Evolutionary conservation across 1,284 basidiomycete species (phyloP).

Genomic region (Puccinia coronata): DNA sequence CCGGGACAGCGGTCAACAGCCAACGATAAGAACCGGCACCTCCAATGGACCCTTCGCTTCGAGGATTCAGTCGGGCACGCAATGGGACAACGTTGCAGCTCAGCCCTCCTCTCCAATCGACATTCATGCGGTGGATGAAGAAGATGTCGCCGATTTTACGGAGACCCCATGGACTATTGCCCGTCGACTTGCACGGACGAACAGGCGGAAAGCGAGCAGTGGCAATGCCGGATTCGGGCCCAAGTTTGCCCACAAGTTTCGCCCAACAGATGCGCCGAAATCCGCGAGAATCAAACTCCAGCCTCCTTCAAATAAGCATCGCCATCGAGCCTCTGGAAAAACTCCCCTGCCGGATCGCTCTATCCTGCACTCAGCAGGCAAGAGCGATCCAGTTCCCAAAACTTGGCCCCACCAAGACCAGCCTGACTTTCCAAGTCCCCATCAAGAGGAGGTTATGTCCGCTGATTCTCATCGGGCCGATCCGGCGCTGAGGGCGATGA

Average conservation of each 20-base stretch:
- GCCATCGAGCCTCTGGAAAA: neutral
- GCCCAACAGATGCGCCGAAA: slow-evolving; percentile 10
- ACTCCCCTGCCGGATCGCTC: neutral
- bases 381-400: neutral
- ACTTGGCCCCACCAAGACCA: neutral
- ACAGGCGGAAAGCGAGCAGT: slow-evolving; percentile 24
- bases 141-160: neutral
- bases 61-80: neutral
- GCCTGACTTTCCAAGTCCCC: neutral
- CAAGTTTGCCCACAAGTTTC: slow-evolving; percentile 9
- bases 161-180: slow-evolving; percentile 40
- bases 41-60: neutral
- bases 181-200: slow-evolving; percentile 29
- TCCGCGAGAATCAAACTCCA: slow-evolving; percentile 11
- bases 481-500: neutral
- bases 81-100: neutral
- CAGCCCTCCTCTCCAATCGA: slow-evolving; percentile 11
- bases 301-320: neutral
- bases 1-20: slow-evolving; percentile 12
- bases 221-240: neutral
- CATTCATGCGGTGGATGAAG: slow-evolving; percentile 28
- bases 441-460: neutral
- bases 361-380: neutral
- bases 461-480: neutral
- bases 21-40: neutral